Evolutionary conservation across 495 filamentous ascomycete genomes (phyloP), one percentile per base, ranked within the genome.

Genomic region (Aspergillus egyptiacus): DNA sequence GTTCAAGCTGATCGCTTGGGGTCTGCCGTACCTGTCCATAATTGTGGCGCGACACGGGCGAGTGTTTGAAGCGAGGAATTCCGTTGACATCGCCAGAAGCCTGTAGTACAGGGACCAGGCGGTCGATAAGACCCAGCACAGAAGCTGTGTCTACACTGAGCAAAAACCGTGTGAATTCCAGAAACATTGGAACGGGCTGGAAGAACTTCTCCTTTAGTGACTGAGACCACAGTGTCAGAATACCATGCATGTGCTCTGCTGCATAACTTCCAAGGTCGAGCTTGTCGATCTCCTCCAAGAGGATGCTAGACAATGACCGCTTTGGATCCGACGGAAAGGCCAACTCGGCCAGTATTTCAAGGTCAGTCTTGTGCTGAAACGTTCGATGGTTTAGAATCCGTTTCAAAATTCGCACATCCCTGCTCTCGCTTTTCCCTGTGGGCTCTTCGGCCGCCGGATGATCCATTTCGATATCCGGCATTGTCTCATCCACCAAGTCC

Each of bases 141-240:
- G 68, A 51, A 20, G 68, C 46, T 5, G 70, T 67, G 52, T 80
- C 74, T 53, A 74, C 62, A 35, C 67, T 59, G 11, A 88, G 64
- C 27, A 82, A 63, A 48, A 75, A 78, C 34, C 69, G 66, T 17
- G 80, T 59, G 18, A 84, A 62, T 36, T 78, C 71, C 42, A 84
- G 54, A 23, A 87, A 70, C 30, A 83, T 73, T 45, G 76, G 71
- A 3, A 87, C 53, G 4, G 84, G 78, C 18, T 66, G 61, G 53
- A 73, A 83, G 56, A 74, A 81, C 45, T 71, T 71, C 53, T 86
- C 84, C 19, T 70, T 62, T 37, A 87, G 60, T 50, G 80, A 82
- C 22, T 70, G 76, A 11, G 72, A 65, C 84, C 84, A 87, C n/a
- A 87, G 50, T 14, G 63, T 65, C 25, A 80, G 66, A 19, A 85